A percentile compares a stretch with the other conserved stretches of the same genome.
Conservation (phyloP, 108 stramenopile species). For the Cyclostephanos tholiformis region DNA sequence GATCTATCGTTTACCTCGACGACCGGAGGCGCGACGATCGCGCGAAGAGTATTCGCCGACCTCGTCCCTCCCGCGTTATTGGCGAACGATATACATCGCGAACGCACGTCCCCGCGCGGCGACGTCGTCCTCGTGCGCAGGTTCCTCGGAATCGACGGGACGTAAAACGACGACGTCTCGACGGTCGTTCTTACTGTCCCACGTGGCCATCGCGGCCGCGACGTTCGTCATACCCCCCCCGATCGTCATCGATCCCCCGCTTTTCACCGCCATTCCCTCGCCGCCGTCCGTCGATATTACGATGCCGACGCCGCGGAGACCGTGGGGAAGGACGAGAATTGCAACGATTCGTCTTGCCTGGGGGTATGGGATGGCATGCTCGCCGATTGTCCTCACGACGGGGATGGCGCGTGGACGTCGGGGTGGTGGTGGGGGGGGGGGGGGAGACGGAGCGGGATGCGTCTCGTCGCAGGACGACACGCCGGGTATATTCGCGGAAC, state of each 20-base stretch:
- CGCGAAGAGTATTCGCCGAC: too few relatives aligned
- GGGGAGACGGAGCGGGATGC: conserved; percentile 64
- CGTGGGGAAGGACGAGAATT: conserved; percentile 75
- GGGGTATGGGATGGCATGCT: conserved; percentile 89
- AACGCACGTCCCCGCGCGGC: too few relatives aligned
- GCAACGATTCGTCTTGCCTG: conserved; percentile 69
- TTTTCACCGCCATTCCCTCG: background rate
- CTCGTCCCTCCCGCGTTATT: too few relatives aligned
- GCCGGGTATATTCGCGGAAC: conserved; percentile 76
- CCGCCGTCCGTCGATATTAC: background rate
- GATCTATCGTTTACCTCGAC: too few relatives aligned
- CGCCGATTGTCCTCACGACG: conserved; percentile 75
- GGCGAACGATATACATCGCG: too few relatives aligned
- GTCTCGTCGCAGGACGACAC: conserved; percentile 84
- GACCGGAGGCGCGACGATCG: too few relatives aligned
- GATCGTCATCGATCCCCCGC: background rate
- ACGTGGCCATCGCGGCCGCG: background rate
- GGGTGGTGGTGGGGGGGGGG: background rate
- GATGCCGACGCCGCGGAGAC: conserved; percentile 65
- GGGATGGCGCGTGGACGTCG: conserved; percentile 1
- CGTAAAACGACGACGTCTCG: too few relatives aligned
- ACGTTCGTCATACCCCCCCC: background rate
- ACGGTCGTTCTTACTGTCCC: too few relatives aligned
- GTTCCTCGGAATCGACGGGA: too few relatives aligned
- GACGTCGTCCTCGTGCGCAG: too few relatives aligned